A percentile compares a stretch with the other conserved stretches of the same genome.
These are phyloP conservation scores for Ustulina deusta DNA, from an alignment of 2,329 filamentous ascomycete species.

Conservation along the genomic window DNA sequence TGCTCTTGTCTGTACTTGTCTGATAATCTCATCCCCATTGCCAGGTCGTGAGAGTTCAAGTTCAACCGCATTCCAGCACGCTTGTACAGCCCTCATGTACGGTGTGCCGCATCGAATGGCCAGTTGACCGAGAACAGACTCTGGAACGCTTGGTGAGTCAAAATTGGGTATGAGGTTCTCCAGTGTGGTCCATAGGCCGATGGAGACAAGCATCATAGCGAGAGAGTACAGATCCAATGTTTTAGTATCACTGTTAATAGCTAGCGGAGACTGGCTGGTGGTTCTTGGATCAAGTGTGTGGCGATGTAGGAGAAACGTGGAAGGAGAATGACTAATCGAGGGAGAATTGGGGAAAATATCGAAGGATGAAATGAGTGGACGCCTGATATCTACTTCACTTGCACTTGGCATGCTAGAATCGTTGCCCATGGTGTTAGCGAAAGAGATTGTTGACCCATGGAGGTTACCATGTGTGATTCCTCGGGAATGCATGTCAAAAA, in stretches of 20 bases:
- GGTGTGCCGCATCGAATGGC: conserved; percentile 77
- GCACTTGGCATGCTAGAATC: conserved; percentile 56
- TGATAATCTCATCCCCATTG: conserved; percentile 64
- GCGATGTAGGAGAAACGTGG: conserved; percentile 64
- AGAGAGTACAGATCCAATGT: conserved; percentile 78
- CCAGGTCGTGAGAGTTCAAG: conserved; percentile 63
- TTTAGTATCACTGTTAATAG: conserved; percentile 65
- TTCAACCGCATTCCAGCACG: conserved; percentile 78
- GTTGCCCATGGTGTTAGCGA: conserved; percentile 63
- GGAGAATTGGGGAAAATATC: conserved; percentile 74
- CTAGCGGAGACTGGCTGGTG: conserved; percentile 61
- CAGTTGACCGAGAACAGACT: conserved; percentile 72
- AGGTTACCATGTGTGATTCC: conserved; percentile 79
- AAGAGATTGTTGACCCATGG: conserved; percentile 74
- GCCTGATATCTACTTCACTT: conserved; percentile 70
- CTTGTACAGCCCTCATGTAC: conserved; percentile 80
- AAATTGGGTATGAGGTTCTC: conserved; percentile 62
- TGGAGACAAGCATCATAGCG: conserved; percentile 77
- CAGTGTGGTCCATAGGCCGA: conserved; percentile 80
- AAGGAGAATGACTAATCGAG: conserved; percentile 50
- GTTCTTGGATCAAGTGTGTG: conserved; percentile 73
- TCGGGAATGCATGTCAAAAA: conserved; percentile 78
- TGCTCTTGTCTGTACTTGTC: conserved; percentile 64
- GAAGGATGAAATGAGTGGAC: conserved; percentile 78
- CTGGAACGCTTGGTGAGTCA: conserved; percentile 65